These are phyloP conservation scores for Leishmania tarentolae DNA, from an alignment of 208 protist genomes.

Conservation along the genomic window DNA sequence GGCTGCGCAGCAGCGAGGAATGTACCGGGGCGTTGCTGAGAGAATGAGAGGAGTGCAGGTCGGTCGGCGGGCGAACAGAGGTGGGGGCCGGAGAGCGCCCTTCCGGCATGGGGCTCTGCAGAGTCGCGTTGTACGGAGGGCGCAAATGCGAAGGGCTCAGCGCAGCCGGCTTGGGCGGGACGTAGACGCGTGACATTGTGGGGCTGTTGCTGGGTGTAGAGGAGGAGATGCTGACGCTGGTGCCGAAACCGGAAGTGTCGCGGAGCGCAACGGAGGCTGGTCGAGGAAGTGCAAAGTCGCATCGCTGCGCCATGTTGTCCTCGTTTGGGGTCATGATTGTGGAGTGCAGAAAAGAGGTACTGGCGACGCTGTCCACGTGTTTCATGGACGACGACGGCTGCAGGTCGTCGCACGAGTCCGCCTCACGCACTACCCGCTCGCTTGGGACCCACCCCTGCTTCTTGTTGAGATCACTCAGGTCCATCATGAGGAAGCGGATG, in stretches of 20 bases:
- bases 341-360: constrained; percentile 31
- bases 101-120: background rate
- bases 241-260: constrained; percentile 11
- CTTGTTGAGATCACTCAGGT: constrained; percentile 62
- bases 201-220: constrained; percentile 16
- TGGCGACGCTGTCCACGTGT: constrained; percentile 29
- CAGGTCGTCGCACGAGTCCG: constrained; percentile 38
- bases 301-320: constrained; percentile 28
- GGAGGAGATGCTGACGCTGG: constrained; percentile 15
- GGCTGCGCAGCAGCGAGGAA: constrained; percentile 20
- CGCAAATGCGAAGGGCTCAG: constrained; percentile 17
- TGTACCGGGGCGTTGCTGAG: constrained; percentile 5
- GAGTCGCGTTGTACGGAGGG: constrained; percentile 8
- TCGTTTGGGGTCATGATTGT: constrained; percentile 32
- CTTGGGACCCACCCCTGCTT: constrained; percentile 49
- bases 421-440: constrained; percentile 39
- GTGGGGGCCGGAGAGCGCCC: constrained; percentile 4
- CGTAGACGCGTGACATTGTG: constrained; percentile 7
- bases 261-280: constrained; percentile 20
- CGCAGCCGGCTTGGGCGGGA: constrained; percentile 16
- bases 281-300: constrained; percentile 19
- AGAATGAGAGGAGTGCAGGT: constrained; percentile 13
- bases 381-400: constrained; percentile 32
- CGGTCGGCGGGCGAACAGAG: constrained; percentile 9
- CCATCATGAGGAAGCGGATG: constrained; percentile 85